Evolutionary conservation across 306 rosid species (phyloP).

Genomic region (Vigna angularis): DNA sequence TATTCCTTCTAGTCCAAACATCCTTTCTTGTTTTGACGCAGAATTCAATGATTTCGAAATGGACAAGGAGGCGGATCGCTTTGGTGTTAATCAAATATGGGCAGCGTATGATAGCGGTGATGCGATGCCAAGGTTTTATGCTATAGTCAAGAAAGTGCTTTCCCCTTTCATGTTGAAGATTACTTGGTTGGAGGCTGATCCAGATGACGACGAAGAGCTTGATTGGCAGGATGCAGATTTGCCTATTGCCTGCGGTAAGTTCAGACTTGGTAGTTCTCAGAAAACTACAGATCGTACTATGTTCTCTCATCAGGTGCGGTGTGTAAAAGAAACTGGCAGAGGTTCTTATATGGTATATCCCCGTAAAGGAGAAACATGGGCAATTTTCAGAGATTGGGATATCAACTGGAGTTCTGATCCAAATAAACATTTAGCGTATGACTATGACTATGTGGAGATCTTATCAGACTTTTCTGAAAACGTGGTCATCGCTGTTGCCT

Average conservation of each 20-base stretch:
- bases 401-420: conserved; percentile 74
- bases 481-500: conserved; percentile 64
- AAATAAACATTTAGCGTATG: conserved; percentile 46
- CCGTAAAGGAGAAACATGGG: conserved; percentile 92
- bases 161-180: conserved; percentile 69
- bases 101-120: conserved; percentile 72
- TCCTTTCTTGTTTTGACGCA: conserved; percentile 58
- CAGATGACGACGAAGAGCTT: conserved; percentile 55
- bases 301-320: conserved; percentile 78
- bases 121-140: conserved; percentile 90
- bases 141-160: conserved; percentile 67
- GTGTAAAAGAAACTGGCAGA: conserved; percentile 48
- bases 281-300: conserved; percentile 40
- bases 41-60: conserved; percentile 79
- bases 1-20: conserved; percentile 35
- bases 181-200: conserved; percentile 80
- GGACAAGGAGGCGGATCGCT: conserved; percentile 53
- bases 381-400: conserved; percentile 85
- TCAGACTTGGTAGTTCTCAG: conserved; percentile 49
- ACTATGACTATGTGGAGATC: conserved; percentile 72
- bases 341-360: conserved; percentile 61
- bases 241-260: conserved; percentile 86
- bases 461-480: conserved; percentile 59
- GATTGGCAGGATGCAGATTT: conserved; percentile 64
- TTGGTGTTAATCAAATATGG: conserved; percentile 75